These are phyloP conservation scores for Selenicereus undatus DNA, from an alignment of 148 eudicot species.

Conservation along the genomic window DNA sequence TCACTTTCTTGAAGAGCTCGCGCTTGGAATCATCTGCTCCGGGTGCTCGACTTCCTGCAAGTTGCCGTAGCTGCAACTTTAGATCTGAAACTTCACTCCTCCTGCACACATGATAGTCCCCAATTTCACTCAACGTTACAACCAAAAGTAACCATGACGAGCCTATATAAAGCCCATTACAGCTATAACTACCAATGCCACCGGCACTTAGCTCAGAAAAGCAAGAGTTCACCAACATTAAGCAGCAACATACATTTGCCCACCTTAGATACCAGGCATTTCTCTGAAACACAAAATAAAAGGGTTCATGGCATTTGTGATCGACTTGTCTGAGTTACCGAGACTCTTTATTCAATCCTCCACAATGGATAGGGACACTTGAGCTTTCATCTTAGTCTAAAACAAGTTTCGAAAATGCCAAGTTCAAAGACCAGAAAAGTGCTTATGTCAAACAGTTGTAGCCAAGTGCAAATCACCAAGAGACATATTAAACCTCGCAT, in stretches of 20 bases:
- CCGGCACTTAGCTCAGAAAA: not conserved
- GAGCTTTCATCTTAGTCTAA: not conserved
- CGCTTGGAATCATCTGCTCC: constrained; percentile 83
- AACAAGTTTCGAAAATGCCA: not conserved
- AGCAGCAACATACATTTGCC: not conserved
- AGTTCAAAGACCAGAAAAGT: not conserved
- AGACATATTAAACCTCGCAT: not conserved
- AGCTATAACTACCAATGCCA: not conserved
- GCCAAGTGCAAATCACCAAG: not conserved
- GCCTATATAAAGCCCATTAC: not conserved
- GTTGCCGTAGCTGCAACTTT: constrained; percentile 82
- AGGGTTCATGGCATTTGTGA: not conserved
- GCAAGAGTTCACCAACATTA: not conserved
- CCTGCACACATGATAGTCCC: constrained; percentile 38
- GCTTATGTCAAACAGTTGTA: not conserved
- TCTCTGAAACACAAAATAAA: not conserved
- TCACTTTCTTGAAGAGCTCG: constrained; percentile 93
- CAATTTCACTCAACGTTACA: constrained; percentile 2
- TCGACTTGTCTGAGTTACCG: not conserved
- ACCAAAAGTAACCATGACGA: not conserved
- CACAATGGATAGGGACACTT: not conserved
- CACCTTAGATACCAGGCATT: not conserved
- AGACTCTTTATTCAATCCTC: not conserved
- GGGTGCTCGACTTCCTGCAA: constrained; percentile 91
- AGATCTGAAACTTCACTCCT: constrained; percentile 95